These are phyloP conservation scores for Globisporangium okanoganense DNA, from an alignment of 352 stramenopile genomes.

Conservation along the genomic window DNA sequence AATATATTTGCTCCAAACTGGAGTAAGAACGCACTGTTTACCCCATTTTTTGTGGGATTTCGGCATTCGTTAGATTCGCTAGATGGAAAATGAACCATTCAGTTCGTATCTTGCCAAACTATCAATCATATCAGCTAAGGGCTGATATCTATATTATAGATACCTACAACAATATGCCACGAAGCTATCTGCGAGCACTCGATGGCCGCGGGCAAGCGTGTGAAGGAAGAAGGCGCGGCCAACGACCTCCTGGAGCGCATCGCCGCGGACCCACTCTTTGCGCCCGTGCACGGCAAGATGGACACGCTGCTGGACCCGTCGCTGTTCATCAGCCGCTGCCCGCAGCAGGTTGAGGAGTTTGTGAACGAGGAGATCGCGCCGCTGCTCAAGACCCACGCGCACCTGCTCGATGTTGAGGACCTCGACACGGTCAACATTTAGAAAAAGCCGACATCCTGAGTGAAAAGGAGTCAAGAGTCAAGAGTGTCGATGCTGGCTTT, in stretches of 20 bases:
- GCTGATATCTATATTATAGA: too few relatives aligned
- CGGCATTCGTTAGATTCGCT: too few relatives aligned
- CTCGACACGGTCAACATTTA: conserved; percentile 97
- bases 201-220: conserved; percentile 96
- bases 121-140: too few relatives aligned
- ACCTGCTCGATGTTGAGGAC: conserved; percentile 89
- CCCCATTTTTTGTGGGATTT: too few relatives aligned
- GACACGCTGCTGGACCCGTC: conserved; percentile 95
- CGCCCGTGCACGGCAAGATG: conserved; percentile 94
- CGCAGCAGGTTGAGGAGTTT: conserved; percentile 96
- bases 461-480: not conserved
- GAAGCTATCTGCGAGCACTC: conserved; percentile 98
- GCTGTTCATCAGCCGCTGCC: conserved; percentile 96
- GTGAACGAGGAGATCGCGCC: conserved; percentile 93
- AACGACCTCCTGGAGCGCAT: conserved; percentile 99
- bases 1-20: too few relatives aligned
- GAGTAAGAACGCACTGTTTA: too few relatives aligned
- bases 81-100: too few relatives aligned
- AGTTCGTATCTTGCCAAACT: too few relatives aligned
- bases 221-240: conserved; percentile 96
- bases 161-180: too few relatives aligned
- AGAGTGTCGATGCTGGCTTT: too few relatives aligned
- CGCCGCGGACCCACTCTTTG: conserved; percentile 91
- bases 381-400: conserved; percentile 89
- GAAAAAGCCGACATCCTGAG: conserved; percentile 7